Evolutionary conservation across 2,329 filamentous ascomycete genomes (phyloP), one percentile per base, ranked within the genome.

Genomic region (Sarocladium oryzae): DNA sequence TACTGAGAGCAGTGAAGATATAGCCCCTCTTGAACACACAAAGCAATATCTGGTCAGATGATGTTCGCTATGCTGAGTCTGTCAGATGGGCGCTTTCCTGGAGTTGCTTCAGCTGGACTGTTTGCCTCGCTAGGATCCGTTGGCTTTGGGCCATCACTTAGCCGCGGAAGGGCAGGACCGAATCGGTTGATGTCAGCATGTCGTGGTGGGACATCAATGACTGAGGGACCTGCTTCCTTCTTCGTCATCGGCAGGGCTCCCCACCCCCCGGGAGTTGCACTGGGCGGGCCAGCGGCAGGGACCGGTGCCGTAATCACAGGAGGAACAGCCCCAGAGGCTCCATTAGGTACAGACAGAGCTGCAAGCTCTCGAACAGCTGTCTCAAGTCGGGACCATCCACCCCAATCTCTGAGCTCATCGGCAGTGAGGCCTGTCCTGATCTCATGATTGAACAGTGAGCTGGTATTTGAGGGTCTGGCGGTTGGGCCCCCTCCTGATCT

Each of bases 381-480:
- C 60, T 93, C 85, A 13, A 95, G 72, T 55, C 80, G 78, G 20
- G 82, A 80, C 91, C 91, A 96, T 2, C 88, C 88, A 49, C 84
- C 82, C 88, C 89, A 95, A 43, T 87, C 84, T 50, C 76, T 73
- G 40, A 73, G 71, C 56, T 84, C 81, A 10, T 78, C 76, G 21
- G 76, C 75, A 0, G 74, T 77, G 11, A 85, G 66, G 0, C 77
- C 73, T 13, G 75, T 76, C 53, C 74, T 67, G 51, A 66, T 70
- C 53, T 75, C 78, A n/a, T 61, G 63, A 55, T 68, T 78, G 58
- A 67, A 73, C 16, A 73, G 60, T 7, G 65, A 66, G 45, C 65
- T 72, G 23, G 69, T 68, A 51, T 55, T 36, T 24, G 46, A 49
- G 15, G 46, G 46, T 18, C 46, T 21, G 18, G 46, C 46, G 5